Conservation (phyloP, 2,329 filamentous ascomycete species). For the Sphaerulina populicola region DNA sequence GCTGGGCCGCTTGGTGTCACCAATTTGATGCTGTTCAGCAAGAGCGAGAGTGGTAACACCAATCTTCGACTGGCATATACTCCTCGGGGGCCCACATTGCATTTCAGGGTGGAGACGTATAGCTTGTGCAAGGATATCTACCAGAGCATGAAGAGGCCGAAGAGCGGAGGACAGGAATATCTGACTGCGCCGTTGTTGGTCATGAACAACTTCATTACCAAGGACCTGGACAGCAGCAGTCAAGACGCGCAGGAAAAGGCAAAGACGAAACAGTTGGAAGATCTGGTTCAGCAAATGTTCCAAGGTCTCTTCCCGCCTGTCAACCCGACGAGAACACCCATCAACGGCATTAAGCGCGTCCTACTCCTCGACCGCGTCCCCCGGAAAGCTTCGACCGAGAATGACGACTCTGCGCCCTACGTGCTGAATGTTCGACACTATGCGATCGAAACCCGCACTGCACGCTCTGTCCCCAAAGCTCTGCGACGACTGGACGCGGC, state of each 20-base stretch:
- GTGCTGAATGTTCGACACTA: constrained; percentile 86
- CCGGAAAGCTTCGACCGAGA: constrained; percentile 18
- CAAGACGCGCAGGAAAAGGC: constrained; percentile 36
- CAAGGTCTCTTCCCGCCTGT: constrained; percentile 94
- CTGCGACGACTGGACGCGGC: constrained; percentile 77
- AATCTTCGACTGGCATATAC: constrained; percentile 82
- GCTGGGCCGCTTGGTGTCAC: constrained; percentile 86
- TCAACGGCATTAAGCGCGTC: constrained; percentile 86
- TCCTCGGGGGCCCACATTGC: constrained; percentile 81
- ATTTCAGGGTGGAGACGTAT: constrained; percentile 92
- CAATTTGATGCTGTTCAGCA: constrained; percentile 86
- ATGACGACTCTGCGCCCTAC: constrained; percentile 44
- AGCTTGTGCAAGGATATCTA: constrained; percentile 86
- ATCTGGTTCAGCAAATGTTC: constrained; percentile 85
- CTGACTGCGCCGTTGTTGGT: constrained; percentile 81
- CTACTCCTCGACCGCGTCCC: constrained; percentile 79
- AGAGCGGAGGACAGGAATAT: constrained; percentile 72
- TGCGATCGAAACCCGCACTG: constrained; percentile 82
- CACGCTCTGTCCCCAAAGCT: constrained; percentile 68
- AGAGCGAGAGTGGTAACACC: constrained; percentile 81
- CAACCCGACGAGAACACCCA: constrained; percentile 78
- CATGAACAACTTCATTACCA: constrained; percentile 91
- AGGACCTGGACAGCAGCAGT: constrained; percentile 33
- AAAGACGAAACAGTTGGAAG: constrained; percentile 80
- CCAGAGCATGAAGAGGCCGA: constrained; percentile 72